Percentiles rank a stretch among this genome's conserved stretches.
These are phyloP conservation scores for Xerocomus cyaneibrunnescens DNA, from an alignment of 1,284 basidiomycete species.

Conservation along the genomic window DNA sequence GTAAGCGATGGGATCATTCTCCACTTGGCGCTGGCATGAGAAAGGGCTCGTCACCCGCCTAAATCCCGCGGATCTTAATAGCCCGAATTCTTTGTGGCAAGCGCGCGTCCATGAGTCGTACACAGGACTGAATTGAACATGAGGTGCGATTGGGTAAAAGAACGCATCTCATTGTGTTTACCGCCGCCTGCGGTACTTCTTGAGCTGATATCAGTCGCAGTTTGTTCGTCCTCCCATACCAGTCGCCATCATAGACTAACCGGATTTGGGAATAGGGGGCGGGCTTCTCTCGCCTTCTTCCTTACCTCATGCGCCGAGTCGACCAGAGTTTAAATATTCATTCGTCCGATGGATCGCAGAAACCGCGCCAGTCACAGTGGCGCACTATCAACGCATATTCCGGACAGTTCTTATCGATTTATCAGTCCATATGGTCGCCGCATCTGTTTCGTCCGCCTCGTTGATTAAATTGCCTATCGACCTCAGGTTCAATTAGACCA, in stretches of 20 bases:
- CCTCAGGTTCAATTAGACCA: conserved; percentile 4
- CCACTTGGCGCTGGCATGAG: conserved; percentile 10
- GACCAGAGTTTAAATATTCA: not conserved
- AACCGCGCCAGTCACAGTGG: not conserved
- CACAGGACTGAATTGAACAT: not conserved
- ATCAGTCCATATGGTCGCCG: conserved; percentile 5
- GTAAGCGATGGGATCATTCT: conserved; percentile 15
- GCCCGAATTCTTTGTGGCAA: not conserved
- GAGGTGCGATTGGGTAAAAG: not conserved
- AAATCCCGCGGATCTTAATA: conserved; percentile 13
- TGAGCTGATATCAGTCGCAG: not conserved
- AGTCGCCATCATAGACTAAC: conserved; percentile 1
- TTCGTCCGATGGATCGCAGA: conserved; percentile 3
- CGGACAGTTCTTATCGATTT: conserved; percentile 9
- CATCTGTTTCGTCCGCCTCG: not conserved
- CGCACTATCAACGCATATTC: conserved; percentile 11
- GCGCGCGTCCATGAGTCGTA: not conserved
- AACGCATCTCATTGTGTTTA: not conserved
- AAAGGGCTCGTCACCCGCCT: not conserved
- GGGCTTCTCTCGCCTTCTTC: not conserved
- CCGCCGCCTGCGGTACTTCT: not conserved
- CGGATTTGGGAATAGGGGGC: not conserved
- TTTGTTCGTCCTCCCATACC: not conserved
- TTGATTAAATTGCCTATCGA: not conserved
- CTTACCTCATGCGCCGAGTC: conserved; percentile 10